These are phyloP conservation scores for Dryas alaskensis DNA, from an alignment of 306 rosid genomes.

Conservation along the genomic window DNA sequence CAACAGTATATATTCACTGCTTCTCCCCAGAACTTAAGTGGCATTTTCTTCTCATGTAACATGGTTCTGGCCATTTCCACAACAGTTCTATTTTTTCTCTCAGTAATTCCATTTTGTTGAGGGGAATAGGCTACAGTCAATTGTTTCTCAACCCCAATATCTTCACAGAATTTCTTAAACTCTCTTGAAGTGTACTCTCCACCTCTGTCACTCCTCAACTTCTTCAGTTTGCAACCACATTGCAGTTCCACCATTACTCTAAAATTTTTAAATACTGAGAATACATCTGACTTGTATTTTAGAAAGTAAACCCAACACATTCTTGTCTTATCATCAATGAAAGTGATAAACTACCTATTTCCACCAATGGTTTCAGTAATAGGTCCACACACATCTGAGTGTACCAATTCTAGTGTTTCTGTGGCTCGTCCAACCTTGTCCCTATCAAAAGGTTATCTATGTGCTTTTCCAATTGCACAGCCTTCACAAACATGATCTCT, in stretches of 20 bases:
- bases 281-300: neutral
- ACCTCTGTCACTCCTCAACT: no score
- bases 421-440: neutral
- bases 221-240: neutral
- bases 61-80: neutral
- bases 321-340: neutral
- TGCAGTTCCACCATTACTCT: neutral
- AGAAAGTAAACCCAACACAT: neutral
- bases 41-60: neutral
- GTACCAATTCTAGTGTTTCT: neutral
- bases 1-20: neutral
- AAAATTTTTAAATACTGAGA: conserved; percentile 1
- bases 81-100: neutral
- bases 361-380: neutral
- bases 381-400: neutral
- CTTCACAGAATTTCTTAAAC: neutral
- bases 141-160: neutral
- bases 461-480: conserved; percentile 5
- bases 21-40: neutral
- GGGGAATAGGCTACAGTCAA: neutral
- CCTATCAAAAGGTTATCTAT: neutral
- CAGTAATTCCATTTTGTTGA: neutral
- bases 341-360: neutral
- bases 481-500: conserved; percentile 3
- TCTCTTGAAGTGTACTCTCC: neutral